phyloP scores from a whole-genome alignment of 2,329 filamentous ascomycete species.

The Xylaria sp. region DNA sequence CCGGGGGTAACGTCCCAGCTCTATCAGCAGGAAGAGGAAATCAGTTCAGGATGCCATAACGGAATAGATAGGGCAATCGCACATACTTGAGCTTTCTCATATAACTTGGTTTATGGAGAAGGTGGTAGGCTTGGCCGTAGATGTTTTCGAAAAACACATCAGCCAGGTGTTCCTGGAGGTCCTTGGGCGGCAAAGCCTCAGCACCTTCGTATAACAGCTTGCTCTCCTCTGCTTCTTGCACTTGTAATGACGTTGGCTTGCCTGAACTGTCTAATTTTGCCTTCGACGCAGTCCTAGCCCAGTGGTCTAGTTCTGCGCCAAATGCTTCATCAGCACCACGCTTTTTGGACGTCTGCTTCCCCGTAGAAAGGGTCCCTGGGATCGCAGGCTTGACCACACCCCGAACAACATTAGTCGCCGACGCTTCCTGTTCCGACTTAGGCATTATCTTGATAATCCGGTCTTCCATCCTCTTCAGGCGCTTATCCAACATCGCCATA shows the following conservation, averaged over 20 bases:
- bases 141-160: constrained; percentile 96
- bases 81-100: constrained; percentile 80
- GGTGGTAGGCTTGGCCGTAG: constrained; percentile 91
- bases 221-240: constrained; percentile 71
- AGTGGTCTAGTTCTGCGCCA: constrained; percentile 76
- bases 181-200: constrained; percentile 79
- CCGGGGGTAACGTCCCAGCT: constrained; percentile 79
- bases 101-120: constrained; percentile 96
- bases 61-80: constrained; percentile 9
- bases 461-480: constrained; percentile 95
- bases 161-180: constrained; percentile 89
- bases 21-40: constrained; percentile 44
- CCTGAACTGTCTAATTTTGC: constrained; percentile 50
- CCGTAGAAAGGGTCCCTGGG: constrained; percentile 53
- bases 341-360: constrained; percentile 71
- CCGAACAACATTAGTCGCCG: constrained; percentile 67
- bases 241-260: constrained; percentile 56
- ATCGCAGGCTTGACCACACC: constrained; percentile 83
- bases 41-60: constrained; percentile 31
- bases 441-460: constrained; percentile 95
- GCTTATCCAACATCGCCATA: constrained; percentile 98
- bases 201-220: constrained; percentile 79
- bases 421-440: constrained; percentile 75
- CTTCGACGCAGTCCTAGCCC: constrained; percentile 66
- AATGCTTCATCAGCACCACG: constrained; percentile 87